Percentiles rank a stretch among this genome's conserved stretches.
phyloP scores from a whole-genome alignment of 345 rosid genomes.

The Eucalyptus urophylla region DNA sequence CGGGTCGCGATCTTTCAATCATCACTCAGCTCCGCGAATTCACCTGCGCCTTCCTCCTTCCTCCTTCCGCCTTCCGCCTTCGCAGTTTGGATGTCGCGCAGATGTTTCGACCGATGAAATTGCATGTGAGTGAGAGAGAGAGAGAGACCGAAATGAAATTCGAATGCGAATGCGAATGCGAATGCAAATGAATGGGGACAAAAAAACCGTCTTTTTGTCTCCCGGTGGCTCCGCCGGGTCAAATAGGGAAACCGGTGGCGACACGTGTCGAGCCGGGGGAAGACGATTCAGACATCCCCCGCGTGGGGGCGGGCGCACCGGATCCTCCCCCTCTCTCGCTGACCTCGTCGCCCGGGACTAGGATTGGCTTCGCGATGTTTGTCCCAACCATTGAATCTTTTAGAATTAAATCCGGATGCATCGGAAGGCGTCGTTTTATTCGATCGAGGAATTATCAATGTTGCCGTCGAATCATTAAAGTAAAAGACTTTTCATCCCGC shows the following conservation, averaged over 20 bases:
- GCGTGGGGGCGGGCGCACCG: background rate
- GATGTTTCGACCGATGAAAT: background rate
- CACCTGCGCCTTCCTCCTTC: background rate
- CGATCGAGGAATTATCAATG: background rate
- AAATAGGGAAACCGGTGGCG: background rate
- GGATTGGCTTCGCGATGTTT: background rate
- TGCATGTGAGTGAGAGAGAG: background rate
- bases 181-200: background rate
- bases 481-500: background rate
- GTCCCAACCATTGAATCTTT: background rate
- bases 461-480: background rate
- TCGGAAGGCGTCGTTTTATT: background rate
- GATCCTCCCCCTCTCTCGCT: background rate
- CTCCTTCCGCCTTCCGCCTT: background rate
- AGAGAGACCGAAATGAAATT: background rate
- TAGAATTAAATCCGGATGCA: background rate
- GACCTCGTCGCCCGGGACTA: background rate
- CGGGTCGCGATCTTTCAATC: background rate
- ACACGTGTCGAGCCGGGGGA: conserved; percentile 6
- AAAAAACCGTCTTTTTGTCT: background rate
- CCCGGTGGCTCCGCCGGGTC: conserved; percentile 42
- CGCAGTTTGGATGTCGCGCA: background rate
- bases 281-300: background rate
- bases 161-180: background rate
- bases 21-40: background rate